These are phyloP conservation scores for Penicillium sp. DNA, from an alignment of 2,329 filamentous ascomycete species.

Conservation along the genomic window DNA sequence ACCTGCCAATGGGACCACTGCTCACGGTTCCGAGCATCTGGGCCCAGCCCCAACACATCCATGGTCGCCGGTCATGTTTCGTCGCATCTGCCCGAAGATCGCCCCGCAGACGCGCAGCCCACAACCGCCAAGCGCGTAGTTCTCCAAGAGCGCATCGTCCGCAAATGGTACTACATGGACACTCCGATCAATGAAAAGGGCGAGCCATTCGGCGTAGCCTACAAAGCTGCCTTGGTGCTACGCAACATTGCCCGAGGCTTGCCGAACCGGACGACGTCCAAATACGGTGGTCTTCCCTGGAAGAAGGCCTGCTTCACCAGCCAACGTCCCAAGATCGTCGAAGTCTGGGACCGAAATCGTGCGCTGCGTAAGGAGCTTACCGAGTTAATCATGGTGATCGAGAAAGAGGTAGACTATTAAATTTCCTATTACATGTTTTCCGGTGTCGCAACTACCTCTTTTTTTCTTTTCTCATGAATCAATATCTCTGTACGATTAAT, in stretches of 20 bases:
- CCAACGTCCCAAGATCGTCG: conserved; percentile 38
- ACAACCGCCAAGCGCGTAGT: conserved; percentile 37
- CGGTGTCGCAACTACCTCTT: conserved; percentile 2
- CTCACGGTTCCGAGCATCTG: conserved; percentile 34
- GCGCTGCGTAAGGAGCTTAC: conserved; percentile 43
- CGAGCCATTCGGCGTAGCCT: conserved; percentile 47
- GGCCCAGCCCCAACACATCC: conserved; percentile 36
- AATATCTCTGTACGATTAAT: conserved; percentile 27
- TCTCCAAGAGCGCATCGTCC: conserved; percentile 41
- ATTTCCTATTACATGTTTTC: conserved; percentile 2
- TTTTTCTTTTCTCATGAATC: conserved; percentile 12
- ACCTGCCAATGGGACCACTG: conserved; percentile 43
- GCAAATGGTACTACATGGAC: conserved; percentile 41
- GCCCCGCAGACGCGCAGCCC: conserved; percentile 32
- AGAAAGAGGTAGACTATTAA: conserved; percentile 40
- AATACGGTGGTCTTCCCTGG: conserved; percentile 36
- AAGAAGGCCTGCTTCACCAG: conserved; percentile 42
- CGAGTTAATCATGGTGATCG: conserved; percentile 44
- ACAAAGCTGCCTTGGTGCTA: conserved; percentile 48
- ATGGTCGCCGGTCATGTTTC: conserved; percentile 42
- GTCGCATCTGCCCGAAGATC: conserved; percentile 40
- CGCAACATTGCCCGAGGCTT: conserved; percentile 48
- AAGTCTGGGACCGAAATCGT: conserved; percentile 42
- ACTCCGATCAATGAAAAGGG: conserved; percentile 44
- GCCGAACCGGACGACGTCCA: conserved; percentile 31